Percentiles rank a stretch among this genome's conserved stretches.
Evolutionary conservation across 1,284 basidiomycete genomes (phyloP).

Genomic region (Austropuccinia psidii): DNA sequence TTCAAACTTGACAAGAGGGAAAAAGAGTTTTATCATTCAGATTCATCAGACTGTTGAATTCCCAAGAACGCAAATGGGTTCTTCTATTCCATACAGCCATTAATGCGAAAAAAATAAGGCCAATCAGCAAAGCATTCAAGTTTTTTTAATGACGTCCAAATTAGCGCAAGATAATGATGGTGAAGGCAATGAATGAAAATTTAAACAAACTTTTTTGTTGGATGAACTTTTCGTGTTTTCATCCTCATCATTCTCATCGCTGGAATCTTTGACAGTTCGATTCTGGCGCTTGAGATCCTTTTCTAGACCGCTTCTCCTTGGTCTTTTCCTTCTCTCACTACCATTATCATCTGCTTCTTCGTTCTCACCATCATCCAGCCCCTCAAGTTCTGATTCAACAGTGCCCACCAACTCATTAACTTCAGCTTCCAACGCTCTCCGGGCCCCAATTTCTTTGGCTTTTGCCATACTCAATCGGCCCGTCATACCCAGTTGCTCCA

Average conservation of each 20-base stretch:
- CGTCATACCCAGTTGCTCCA: constrained; percentile 67
- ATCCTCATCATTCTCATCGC: constrained; percentile 15
- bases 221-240: background rate
- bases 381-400: background rate
- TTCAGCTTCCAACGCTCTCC: constrained; percentile 67
- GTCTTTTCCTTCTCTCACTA: background rate
- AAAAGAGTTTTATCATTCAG: too few species aligned
- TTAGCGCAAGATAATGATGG: background rate
- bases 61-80: constrained; percentile 17
- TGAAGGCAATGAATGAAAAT: background rate
- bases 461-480: constrained; percentile 68
- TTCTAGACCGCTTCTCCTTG: background rate
- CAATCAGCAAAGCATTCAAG: background rate
- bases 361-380: background rate
- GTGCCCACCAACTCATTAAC: constrained; percentile 54
- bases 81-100: background rate
- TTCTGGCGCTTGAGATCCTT: background rate
- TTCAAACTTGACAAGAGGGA: too few species aligned
- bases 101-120: background rate
- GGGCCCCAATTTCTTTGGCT: constrained; percentile 63
- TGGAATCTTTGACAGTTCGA: background rate
- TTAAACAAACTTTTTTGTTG: background rate
- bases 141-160: background rate
- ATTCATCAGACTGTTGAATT: constrained; percentile 1
- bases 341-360: background rate